Evolutionary conservation across 495 filamentous ascomycete genomes (phyloP), one percentile per base, ranked within the genome.

Genomic region (Wilcoxina mikolae): DNA sequence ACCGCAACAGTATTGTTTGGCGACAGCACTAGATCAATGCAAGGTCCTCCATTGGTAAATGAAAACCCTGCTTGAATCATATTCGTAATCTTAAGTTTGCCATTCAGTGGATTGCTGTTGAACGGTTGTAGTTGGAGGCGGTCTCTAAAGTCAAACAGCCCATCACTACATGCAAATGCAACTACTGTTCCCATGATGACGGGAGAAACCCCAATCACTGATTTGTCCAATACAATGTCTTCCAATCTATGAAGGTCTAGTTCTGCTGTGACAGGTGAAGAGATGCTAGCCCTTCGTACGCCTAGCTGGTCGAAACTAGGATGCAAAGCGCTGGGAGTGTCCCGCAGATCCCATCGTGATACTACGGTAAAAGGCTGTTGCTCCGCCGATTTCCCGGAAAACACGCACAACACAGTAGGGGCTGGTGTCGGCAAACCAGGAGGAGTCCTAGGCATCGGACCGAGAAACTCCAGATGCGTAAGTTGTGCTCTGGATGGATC

Each of bases 1-100:
- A 65, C 58, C 9, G 62, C 59, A 27, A 66, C 63, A 2, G 63
- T 57, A 51, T 61, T 65, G 46, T 66, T 66, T 11, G 63, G 62
- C 1, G 62, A 65, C 10, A 66, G 25, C 10, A 62, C 59, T n/a
- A 66, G 38, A 31, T 59, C 63, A n/a, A 65, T 50, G 25, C 64
- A 66, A 4, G 54, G 39, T n/a, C 59, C 57, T 20, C 39, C 53
- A 11, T 41, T 46, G 2, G 63, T 60, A 25, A 66, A 66, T 15
- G 54, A 51, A 35, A 66, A 66, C 2, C 64, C 64, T 17, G 63
- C 63, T 23, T 66, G 64, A 3, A 60, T 52, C 59, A 66, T 66
- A 47, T 66, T 63, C 35, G 51, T 51, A 15, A 66, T 54, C 25
- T 45, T 54, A 4, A n/a, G n/a, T n/a, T n/a, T n/a, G n/a, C 26